Conservation (phyloP, 257 asterid genomes). For the Fraxinus anomala region DNA sequence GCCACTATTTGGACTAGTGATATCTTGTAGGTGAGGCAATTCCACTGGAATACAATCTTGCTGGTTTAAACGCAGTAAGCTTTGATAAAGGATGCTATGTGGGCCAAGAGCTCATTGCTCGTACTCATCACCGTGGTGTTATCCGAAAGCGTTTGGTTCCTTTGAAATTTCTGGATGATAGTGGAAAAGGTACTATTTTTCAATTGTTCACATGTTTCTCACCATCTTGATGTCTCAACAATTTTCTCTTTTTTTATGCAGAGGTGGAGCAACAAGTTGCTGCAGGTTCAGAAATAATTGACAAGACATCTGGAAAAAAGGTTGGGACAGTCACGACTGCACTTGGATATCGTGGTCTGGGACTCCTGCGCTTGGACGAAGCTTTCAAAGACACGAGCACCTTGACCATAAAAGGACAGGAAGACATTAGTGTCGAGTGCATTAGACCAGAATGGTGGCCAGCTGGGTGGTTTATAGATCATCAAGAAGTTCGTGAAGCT, state of each 20-base stretch:
- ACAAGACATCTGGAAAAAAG: conserved; percentile 53
- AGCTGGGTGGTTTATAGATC: conserved; percentile 57
- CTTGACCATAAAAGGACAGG: conserved; percentile 53
- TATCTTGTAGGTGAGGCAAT: conserved; percentile 71
- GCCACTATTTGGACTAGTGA: conserved; percentile 1
- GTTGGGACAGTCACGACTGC: conserved; percentile 72
- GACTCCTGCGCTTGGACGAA: conserved; percentile 62
- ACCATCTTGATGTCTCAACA: background rate
- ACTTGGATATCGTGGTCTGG: conserved; percentile 71
- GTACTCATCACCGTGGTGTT: conserved; percentile 87
- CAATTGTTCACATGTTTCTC: background rate
- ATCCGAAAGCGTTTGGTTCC: conserved; percentile 83
- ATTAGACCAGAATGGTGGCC: conserved; percentile 92
- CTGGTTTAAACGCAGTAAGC: conserved; percentile 82
- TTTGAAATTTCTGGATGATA: conserved; percentile 50
- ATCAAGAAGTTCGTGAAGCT: conserved; percentile 41
- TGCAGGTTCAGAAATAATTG: conserved; percentile 62
- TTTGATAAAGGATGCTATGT: conserved; percentile 92
- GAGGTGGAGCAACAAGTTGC: conserved; percentile 62
- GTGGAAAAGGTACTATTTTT: conserved; percentile 54
- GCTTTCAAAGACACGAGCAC: conserved; percentile 50
- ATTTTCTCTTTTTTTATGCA: conserved; percentile 26
- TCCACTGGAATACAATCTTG: conserved; percentile 85
- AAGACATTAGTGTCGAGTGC: conserved; percentile 60
- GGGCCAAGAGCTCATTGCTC: conserved; percentile 93